These are phyloP conservation scores for Tuber aestivum DNA, from an alignment of 495 filamentous ascomycete genomes.

Conservation along the genomic window DNA sequence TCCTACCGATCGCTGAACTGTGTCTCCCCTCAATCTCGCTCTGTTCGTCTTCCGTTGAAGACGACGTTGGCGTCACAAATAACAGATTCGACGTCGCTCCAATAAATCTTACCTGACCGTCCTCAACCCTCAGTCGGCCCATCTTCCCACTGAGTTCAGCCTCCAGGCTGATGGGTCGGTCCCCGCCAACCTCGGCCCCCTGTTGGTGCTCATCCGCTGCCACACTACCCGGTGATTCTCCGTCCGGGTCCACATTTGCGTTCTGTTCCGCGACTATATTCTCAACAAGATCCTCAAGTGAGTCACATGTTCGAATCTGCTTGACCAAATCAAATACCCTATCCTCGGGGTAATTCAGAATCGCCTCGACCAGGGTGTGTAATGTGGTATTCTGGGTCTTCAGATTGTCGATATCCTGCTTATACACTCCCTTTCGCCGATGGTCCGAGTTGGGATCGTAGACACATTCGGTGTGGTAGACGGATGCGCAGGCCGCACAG, in stretches of 20 bases:
- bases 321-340: slow-evolving; percentile 73
- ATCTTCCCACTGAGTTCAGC: slow-evolving; percentile 84
- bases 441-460: slow-evolving; percentile 97
- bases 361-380: slow-evolving; percentile 84
- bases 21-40: slow-evolving; percentile 47
- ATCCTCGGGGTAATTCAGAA: slow-evolving; percentile 80
- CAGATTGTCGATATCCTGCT: slow-evolving; percentile 84
- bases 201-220: slow-evolving; percentile 10
- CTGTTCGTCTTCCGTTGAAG: slow-evolving; percentile 46
- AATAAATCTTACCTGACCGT: slow-evolving; percentile 86
- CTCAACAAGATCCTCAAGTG: slow-evolving; percentile 82
- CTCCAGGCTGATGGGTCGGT: slow-evolving; percentile 63
- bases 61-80: slow-evolving; percentile 55
- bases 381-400: slow-evolving; percentile 83
- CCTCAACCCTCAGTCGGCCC: slow-evolving; percentile 79
- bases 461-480: slow-evolving; percentile 86
- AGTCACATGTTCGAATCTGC: slow-evolving; percentile 87
- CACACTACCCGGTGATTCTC: slow-evolving; percentile 23
- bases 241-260: slow-evolving; percentile 43
- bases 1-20: slow-evolving; percentile 44
- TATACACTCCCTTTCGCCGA: slow-evolving; percentile 92
- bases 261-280: slow-evolving; percentile 25
- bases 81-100: slow-evolving; percentile 93
- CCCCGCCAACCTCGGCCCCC: slow-evolving; percentile 43
- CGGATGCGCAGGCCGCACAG: slow-evolving; percentile 89